Evolutionary conservation across 208 protist genomes (phyloP), one percentile per base, ranked within the genome.

Genomic region (Paratrypanosoma confusum): DNA sequence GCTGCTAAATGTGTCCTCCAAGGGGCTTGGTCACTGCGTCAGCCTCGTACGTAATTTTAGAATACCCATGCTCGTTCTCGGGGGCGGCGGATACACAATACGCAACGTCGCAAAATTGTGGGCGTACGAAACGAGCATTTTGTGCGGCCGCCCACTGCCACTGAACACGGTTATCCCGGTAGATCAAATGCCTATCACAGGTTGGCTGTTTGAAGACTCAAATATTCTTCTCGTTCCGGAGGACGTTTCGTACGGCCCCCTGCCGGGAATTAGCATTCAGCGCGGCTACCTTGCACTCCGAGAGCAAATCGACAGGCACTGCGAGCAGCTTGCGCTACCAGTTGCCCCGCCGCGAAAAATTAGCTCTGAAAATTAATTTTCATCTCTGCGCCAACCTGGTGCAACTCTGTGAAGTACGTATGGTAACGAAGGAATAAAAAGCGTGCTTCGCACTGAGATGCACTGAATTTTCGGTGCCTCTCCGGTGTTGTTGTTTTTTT

Each of bases 1-100:
- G 14, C 55, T 76, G 27, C 75, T 88, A 34, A 92, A 92, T 57
- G 31, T 99, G 0, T 91, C 96, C 0, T 85, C 95, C 8, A 77
- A 72, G 62, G 90, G 90, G 18, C 92, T 97, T 58, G 93, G 81
- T 23, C 75, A 96, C 55, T 98, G 96, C 65, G 90, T 99, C 33
- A 57, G 77, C 43, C 90, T 77, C 46, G 82, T 99, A 25, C 90
- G 94, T 32, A 63, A 53, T 6, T 95, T 97, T 16, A 68, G 77
- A 20, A 24, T 99, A 7, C 98, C 98, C 18, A 62, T 96, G 25
- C 66, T 99, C 0, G 80, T 98, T 1, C 50, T 99, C 0, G 98
- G 98, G 17, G 98, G 98, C 32, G 98, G 98, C 48, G 98, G 98
- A 8, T 99, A 99, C 70, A 99, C 95, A 11, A 90, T 99, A 21